Evolutionary conservation across 257 asterid species (phyloP).

Genomic region (Nyctanthes arbortristis): DNA sequence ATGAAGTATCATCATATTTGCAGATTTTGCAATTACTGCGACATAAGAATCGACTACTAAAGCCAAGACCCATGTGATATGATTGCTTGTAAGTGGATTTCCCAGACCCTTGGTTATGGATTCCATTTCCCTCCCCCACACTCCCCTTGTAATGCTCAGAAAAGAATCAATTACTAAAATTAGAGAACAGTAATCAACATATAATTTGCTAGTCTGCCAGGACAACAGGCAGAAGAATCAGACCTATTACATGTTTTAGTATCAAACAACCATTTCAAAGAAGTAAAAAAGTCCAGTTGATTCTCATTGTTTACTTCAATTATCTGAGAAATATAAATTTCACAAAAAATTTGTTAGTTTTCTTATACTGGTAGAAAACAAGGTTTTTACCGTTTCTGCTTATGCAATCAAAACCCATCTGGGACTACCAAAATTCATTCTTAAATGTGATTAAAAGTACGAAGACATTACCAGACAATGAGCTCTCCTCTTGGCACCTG

Average conservation of each 20-base stretch:
- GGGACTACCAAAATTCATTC: constrained; percentile 17
- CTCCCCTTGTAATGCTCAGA: no score
- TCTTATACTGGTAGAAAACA: not conserved
- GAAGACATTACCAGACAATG: constrained; percentile 92
- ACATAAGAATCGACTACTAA: not conserved
- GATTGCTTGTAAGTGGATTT: no score
- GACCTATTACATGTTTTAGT: not conserved
- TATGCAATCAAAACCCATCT: constrained; percentile 6
- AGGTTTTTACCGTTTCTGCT: constrained; percentile 6
- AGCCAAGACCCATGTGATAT: not conserved
- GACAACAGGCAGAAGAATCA: not conserved
- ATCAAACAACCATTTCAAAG: not conserved
- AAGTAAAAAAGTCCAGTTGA: not conserved
- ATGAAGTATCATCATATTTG: not conserved
- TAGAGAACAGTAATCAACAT: no score
- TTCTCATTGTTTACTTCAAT: not conserved
- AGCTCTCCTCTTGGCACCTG: constrained; percentile 97
- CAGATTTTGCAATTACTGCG: not conserved
- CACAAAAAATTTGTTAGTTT: not conserved
- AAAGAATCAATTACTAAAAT: no score
- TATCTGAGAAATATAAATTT: not conserved
- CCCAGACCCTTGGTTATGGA: no score
- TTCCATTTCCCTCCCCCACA: no score
- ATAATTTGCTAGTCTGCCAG: not conserved
- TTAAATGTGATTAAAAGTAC: constrained; percentile 23